Evolutionary conservation across 805 yeast species (phyloP).

Genomic region (Metschnikowia corniflorae): DNA sequence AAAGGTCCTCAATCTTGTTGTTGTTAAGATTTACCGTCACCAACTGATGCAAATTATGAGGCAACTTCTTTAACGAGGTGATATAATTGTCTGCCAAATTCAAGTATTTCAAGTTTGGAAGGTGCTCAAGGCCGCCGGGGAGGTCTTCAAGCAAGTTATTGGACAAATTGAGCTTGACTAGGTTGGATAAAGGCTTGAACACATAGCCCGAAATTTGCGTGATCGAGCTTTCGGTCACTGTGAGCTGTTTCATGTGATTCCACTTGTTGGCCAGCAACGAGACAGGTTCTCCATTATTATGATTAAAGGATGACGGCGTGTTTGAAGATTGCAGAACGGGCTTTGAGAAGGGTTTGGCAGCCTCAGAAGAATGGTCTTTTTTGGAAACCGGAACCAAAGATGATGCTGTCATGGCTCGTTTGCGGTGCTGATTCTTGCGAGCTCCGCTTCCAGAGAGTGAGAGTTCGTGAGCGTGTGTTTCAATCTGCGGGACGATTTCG

Average conservation of each 20-base stretch:
- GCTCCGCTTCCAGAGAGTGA: neutral
- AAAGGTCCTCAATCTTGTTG: constrained; percentile 40
- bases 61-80: constrained; percentile 31
- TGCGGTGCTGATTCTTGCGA: constrained; percentile 5
- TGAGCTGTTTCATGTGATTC: constrained; percentile 40
- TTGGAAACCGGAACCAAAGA: constrained; percentile 1
- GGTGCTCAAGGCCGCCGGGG: constrained; percentile 52
- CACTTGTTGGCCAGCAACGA: constrained; percentile 35
- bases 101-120: constrained; percentile 45
- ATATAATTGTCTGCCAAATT: constrained; percentile 43
- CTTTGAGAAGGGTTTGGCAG: neutral
- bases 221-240: constrained; percentile 39
- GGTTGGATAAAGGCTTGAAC: constrained; percentile 37
- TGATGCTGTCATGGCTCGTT: constrained; percentile 15
- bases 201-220: constrained; percentile 31
- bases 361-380: neutral
- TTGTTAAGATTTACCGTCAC: constrained; percentile 50
- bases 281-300: constrained; percentile 15
- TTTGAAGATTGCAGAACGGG: neutral
- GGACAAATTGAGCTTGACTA: constrained; percentile 53
- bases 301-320: neutral
- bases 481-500: neutral
- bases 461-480: neutral
- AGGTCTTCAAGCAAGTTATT: constrained; percentile 46
- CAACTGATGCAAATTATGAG: constrained; percentile 31